Base-by-base conservation (phyloP, 768 basidiomycete species). In the Termitomyces sp. region DNA sequence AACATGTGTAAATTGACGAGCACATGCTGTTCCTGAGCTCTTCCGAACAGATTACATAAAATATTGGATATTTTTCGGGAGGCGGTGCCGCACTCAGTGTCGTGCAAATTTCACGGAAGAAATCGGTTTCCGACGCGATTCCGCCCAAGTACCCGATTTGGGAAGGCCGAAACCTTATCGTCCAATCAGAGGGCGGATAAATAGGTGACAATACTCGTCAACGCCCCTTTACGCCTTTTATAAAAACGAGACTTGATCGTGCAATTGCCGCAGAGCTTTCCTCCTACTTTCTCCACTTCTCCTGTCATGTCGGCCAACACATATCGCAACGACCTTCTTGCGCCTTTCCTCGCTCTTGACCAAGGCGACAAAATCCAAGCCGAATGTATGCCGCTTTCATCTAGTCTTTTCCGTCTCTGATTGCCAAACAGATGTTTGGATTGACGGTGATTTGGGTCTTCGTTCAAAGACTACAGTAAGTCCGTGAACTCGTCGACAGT, bases 361-460 rank as follows among this genome's bases (percentile, higher is more conserved):
- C 96, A 98, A 73, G 94, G 94, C 50, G 86, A 85, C 23, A 94
- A 94, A 72, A 68, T 98, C 71, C 94, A 97, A 79, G 96, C 96
- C 41, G 96, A 98, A 73, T 92, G 90, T 91, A 68, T 39, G 83
- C 63, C n/a, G 10, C 45, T 46, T 53, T 53, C 60, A 22, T n/a
- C 45, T 29, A 40, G 48, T 54, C 45, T 22, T 52, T 56, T 29
- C 38, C 3, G 31, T 41, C 53, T 61, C 58, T 63, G 59, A 51
- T 54, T 59, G 52, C 52, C 54, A 48, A 42, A 52, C 70, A 98
- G 94, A 98, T 73, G 89, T 98, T 75, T 98, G 96, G 96, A 87
- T 98, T 70, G 96, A 98, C 69, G 95, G 95, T 58, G 89, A 98
- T 69, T 81, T 83, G 61, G 96, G 91, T 60, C 84, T 97, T 60